phyloP scores from a whole-genome alignment of 257 asterid genomes.

The Solanum ossicruentum region DNA sequence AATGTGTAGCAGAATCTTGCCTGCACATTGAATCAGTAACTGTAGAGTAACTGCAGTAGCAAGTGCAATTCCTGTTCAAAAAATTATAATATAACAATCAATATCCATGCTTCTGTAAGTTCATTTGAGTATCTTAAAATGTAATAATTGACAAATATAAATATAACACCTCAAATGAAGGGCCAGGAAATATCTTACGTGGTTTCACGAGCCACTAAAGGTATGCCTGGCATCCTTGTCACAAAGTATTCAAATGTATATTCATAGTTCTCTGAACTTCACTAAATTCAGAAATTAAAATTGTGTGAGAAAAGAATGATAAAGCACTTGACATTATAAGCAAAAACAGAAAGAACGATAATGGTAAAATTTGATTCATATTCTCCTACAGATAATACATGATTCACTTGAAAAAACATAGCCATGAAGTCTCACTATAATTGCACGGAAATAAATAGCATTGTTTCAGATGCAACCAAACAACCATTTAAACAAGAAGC shows the following conservation, averaged over 20 bases:
- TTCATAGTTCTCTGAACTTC: slow-evolving; percentile 21
- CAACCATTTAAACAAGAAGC: neutral
- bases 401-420: neutral
- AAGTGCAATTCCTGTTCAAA: slow-evolving; percentile 45
- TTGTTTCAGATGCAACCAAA: neutral
- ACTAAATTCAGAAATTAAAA: neutral
- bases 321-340: neutral
- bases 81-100: slow-evolving; percentile 19
- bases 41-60: slow-evolving; percentile 82
- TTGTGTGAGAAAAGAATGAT: slow-evolving; percentile 7
- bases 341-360: neutral
- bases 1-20: slow-evolving; percentile 70
- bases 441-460: neutral
- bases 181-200: slow-evolving; percentile 39
- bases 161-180: slow-evolving; percentile 5
- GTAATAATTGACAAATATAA: slow-evolving; percentile 1
- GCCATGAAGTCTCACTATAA: neutral
- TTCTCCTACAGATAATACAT: neutral
- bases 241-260: slow-evolving; percentile 10
- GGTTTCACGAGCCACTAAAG: slow-evolving; percentile 77
- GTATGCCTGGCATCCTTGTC: slow-evolving; percentile 87
- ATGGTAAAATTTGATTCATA: neutral
- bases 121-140: slow-evolving; percentile 10
- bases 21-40: slow-evolving; percentile 88
- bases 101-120: slow-evolving; percentile 7